These are phyloP conservation scores for Boletus barrowsii DNA, from an alignment of 768 basidiomycete species.

Conservation along the genomic window DNA sequence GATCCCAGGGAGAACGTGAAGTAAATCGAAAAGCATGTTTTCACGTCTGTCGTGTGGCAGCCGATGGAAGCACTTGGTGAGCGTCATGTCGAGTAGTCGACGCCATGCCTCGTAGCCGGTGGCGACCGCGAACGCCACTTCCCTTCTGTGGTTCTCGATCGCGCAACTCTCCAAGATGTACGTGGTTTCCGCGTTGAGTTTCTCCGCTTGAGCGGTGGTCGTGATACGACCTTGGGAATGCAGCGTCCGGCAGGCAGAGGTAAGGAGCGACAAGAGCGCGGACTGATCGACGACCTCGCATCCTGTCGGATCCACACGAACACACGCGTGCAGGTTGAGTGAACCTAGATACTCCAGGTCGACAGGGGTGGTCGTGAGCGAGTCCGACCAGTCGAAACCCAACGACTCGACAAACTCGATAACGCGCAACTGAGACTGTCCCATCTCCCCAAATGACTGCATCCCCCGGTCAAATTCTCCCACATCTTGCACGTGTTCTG, in stretches of 20 bases:
- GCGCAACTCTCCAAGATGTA: conserved; percentile 84
- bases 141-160: conserved; percentile 83
- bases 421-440: conserved; percentile 80
- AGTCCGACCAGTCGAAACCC: conserved; percentile 86
- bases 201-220: conserved; percentile 59
- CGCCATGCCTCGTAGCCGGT: conserved; percentile 83
- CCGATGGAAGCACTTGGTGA: conserved; percentile 83
- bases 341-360: conserved; percentile 63
- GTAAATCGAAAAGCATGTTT: conserved; percentile 85
- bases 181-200: conserved; percentile 61
- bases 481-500: conserved; percentile 47
- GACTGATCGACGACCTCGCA: conserved; percentile 81
- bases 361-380: conserved; percentile 52
- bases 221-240: conserved; percentile 67
- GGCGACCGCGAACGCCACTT: conserved; percentile 68
- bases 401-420: conserved; percentile 87
- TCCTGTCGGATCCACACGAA: conserved; percentile 63
- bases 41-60: conserved; percentile 82
- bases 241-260: conserved; percentile 53
- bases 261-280: conserved; percentile 68
- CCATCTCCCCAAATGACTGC: conserved; percentile 64
- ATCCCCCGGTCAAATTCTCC: conserved; percentile 40
- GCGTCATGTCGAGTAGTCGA: conserved; percentile 74
- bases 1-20: conserved; percentile 78
- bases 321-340: conserved; percentile 67